Base-by-base conservation (phyloP, 164 flowering plant genomes). In the Vitis rupestris region DNA sequence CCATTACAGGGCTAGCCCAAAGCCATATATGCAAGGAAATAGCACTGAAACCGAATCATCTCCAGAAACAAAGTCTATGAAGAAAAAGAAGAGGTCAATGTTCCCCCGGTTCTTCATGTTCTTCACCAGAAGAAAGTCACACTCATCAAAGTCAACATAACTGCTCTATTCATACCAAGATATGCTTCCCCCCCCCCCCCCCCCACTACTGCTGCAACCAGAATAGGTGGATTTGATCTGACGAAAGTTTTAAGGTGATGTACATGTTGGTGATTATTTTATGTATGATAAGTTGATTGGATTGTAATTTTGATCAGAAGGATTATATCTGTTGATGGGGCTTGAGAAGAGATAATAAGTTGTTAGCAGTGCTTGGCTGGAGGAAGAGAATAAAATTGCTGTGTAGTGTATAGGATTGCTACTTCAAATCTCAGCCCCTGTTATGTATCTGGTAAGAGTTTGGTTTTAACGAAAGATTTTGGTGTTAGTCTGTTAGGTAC, bases 21-120 rank as follows among this genome's bases (percentile, higher is more conserved):
- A 66, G 53, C 62, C 75, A 3, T 51, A 61, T 47, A 58, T 47
- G 27, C 65, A 65, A 1, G 73, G 47, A 50, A 75, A 73, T 30
- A 65, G 30, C 65, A 65, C 75, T 16, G 87, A 64, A 47, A 62
- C 75, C 5, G 83, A 74, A 1, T 64, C 83, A 19, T 70, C 75
- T 12, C 70, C 82, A 9, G 91, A 82, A 31, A 37, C 29, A 27
- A 86, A 76, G 75, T 59, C 11, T 16, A 48, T 9, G 14, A 91
- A 84, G 92, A 91, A 88, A 70, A 91, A 90, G 86, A 93, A 81
- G 75, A 83, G 67, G 72, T 83, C 88, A 11, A 37, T 92, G 0
- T 89, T 90, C 60, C 98, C 97, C 0, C 77, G 89, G 67, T 31
- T 94, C 68, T 75, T 94, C 4, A 87, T 85, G 97, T 86, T 90